phyloP scores from a whole-genome alignment of 176 grass and related monocot genomes.

The Oryza punctata region DNA sequence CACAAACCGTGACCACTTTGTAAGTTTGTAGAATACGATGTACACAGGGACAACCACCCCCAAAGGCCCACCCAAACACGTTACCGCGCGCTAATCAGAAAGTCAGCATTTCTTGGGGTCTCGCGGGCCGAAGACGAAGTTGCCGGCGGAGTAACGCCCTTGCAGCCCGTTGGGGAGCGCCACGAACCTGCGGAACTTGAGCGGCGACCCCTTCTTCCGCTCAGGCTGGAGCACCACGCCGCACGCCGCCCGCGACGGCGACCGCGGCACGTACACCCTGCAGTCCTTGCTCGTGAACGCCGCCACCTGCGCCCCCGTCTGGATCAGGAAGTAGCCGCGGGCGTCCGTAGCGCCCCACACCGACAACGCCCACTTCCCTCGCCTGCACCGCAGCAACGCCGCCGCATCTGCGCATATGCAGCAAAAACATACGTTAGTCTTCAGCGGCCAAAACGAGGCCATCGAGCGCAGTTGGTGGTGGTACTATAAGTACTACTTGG shows the following conservation, averaged over 20 bases:
- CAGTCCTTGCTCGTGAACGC: slow-evolving; percentile 57
- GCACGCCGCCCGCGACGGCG: slow-evolving; percentile 41
- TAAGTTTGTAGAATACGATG: no score
- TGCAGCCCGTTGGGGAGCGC: slow-evolving; percentile 37
- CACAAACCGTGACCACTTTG: no score
- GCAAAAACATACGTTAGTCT: neutral
- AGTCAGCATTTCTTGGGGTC: slow-evolving; percentile 28
- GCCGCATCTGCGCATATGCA: slow-evolving; percentile 27
- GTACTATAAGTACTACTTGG: neutral
- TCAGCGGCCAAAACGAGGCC: neutral
- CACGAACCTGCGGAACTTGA: slow-evolving; percentile 55
- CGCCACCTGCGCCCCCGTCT: slow-evolving; percentile 52
- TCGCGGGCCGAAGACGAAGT: slow-evolving; percentile 52
- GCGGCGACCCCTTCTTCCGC: slow-evolving; percentile 24
- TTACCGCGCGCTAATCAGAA: neutral
- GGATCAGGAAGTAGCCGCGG: slow-evolving; percentile 60
- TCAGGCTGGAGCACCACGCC: slow-evolving; percentile 23
- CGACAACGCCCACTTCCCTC: slow-evolving; percentile 31
- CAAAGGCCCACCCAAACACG: neutral
- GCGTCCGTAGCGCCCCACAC: slow-evolving; percentile 38
- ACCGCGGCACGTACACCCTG: slow-evolving; percentile 48
- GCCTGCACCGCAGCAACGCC: slow-evolving; percentile 55
- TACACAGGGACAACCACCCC: no score
- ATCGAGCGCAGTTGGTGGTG: neutral
- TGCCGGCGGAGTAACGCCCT: slow-evolving; percentile 43